Evolutionary conservation across 164 flowering plant genomes (phyloP).

Genomic region (Liriodendron chinense): DNA sequence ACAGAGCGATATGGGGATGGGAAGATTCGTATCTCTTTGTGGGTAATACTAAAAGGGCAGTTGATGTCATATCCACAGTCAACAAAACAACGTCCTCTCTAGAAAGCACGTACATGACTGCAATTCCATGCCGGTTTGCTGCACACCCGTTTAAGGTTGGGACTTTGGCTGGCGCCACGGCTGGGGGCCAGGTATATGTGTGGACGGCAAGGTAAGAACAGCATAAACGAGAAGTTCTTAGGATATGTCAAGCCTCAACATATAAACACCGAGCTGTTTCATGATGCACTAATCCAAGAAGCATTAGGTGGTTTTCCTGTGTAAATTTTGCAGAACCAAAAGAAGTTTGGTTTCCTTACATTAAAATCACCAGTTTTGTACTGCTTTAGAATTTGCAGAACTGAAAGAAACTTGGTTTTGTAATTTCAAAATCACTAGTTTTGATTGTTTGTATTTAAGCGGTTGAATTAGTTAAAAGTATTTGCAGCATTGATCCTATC

Average conservation of each 20-base stretch:
- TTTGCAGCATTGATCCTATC: neutral
- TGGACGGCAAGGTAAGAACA: conserved; percentile 38
- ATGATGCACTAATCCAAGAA: neutral
- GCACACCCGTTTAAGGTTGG: conserved; percentile 72
- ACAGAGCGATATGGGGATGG: conserved; percentile 97
- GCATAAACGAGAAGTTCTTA: too few relatives aligned
- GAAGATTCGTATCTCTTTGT: conserved; percentile 69
- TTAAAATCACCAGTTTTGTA: neutral
- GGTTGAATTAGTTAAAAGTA: neutral
- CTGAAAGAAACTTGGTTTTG: neutral
- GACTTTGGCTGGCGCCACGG: conserved; percentile 69
- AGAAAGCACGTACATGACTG: conserved; percentile 57
- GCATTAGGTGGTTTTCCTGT: neutral
- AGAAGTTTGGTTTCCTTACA: too few relatives aligned
- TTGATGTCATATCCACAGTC: conserved; percentile 63
- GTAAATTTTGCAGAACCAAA: conserved; percentile 7
- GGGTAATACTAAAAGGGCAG: conserved; percentile 73
- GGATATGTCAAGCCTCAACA: too few relatives aligned
- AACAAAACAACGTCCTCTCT: conserved; percentile 32
- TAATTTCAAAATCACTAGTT: too few relatives aligned
- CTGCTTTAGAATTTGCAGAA: neutral
- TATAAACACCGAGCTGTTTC: too few relatives aligned
- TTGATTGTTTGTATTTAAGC: too few relatives aligned
- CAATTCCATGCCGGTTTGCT: conserved; percentile 82
- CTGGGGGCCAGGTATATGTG: conserved; percentile 76